Evolutionary conservation across 2,329 filamentous ascomycete species (phyloP), one percentile per base, ranked within the genome.

Genomic region (Camptophora hylomeconis): DNA sequence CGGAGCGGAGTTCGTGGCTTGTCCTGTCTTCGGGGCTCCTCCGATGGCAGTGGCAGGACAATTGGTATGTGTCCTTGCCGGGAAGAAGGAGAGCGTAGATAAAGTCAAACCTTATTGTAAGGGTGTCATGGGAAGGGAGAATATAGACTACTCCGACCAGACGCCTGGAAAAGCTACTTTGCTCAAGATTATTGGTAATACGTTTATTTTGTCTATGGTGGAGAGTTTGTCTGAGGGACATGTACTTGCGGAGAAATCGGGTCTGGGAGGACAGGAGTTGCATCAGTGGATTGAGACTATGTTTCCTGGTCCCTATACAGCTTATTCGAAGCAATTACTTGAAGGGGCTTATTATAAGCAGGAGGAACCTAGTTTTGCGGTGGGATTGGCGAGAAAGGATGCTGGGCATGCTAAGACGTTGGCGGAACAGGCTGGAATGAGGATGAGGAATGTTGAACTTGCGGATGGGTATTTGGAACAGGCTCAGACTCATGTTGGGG

Each of bases 101-200:
- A 72, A 67, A 35, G 70, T 80, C 7, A 67, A 67, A 30, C 78
- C 78, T 0, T 87, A 75, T 53, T 76, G 75, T 36, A 72, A 69
- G 36, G 79, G 75, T 31, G 80, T 89, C 10, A 80, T 77, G 46
- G 69, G 75, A 2, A 67, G 70, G 18, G 67, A 65, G 2, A 69
- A 74, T 39, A 74, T 92, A 35, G 72, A 87, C 49, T 75, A 83
- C 52, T 64, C 65, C 24, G 72, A 68, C 39, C 68, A 81, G 52
- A 67, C 76, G 1, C 73, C 75, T 26, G 70, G 76, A 29, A 71
- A 72, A 30, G 75, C 83, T 4, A 68, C 73, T 2, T 67, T 72
- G 24, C 61, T 92, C 26, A 89, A 93, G 56, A 63, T 93, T 12
- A 67, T 92, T 7, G 84, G 86, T 33, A 93, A 93, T 54, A 81